A percentile compares a stretch with the other conserved stretches of the same genome.
These are phyloP conservation scores for Oxyria digyna DNA, from an alignment of 148 eudicot genomes.

Conservation along the genomic window DNA sequence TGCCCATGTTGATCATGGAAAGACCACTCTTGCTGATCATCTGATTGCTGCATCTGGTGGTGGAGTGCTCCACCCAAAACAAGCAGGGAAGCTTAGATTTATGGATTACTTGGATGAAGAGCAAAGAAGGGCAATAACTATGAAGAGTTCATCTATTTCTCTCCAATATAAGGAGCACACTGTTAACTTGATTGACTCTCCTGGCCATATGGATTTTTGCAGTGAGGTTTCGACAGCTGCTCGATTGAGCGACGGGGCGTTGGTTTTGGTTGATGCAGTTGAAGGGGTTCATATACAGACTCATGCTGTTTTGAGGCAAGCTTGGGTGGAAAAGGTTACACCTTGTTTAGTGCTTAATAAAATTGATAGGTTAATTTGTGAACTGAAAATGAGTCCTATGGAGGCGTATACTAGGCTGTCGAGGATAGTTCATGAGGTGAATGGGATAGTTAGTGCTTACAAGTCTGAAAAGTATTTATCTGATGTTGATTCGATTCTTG, in stretches of 20 bases:
- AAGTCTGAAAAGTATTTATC: conserved; percentile 88
- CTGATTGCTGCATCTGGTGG: conserved; percentile 74
- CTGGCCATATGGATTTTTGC: conserved; percentile 97
- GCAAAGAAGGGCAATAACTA: conserved; percentile 84
- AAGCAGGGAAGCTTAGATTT: conserved; percentile 68
- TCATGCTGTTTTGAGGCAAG: conserved; percentile 87
- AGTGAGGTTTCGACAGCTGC: conserved; percentile 96
- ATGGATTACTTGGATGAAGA: conserved; percentile 93
- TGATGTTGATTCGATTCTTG: conserved; percentile 80
- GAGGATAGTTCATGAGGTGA: conserved; percentile 90
- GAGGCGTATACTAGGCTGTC: conserved; percentile 66
- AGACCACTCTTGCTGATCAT: conserved; percentile 91
- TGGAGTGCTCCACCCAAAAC: conserved; percentile 73
- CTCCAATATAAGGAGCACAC: conserved; percentile 36
- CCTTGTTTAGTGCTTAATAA: conserved; percentile 91
- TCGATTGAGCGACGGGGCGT: conserved; percentile 80
- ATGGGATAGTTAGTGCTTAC: conserved; percentile 68
- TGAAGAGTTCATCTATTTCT: conserved; percentile 82
- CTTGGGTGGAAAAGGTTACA: conserved; percentile 85
- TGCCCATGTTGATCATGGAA: conserved; percentile 96
- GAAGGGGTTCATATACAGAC: conserved; percentile 99
- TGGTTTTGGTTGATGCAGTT: conserved; percentile 82
- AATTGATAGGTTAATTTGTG: conserved; percentile 82
- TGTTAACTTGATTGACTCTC: conserved; percentile 80
- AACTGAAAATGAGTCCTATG: conserved; percentile 66